These are phyloP conservation scores for Cylindrotheca closterium DNA, from an alignment of 108 stramenopile genomes.

Conservation along the genomic window DNA sequence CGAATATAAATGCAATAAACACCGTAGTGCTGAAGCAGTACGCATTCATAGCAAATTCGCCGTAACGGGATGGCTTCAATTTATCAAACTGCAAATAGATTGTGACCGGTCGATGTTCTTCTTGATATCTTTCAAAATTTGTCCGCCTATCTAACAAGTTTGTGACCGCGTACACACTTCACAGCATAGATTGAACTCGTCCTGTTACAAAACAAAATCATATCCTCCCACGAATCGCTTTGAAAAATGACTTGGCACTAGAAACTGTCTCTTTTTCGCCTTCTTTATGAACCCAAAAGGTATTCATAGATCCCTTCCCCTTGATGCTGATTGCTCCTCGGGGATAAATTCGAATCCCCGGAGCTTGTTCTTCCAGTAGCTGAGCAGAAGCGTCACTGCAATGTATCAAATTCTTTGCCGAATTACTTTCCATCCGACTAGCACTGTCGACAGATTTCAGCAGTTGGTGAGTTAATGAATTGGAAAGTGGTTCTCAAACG, in stretches of 20 bases:
- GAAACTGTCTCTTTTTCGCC: background rate
- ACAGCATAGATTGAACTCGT: too few species aligned
- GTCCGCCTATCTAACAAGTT: too few species aligned
- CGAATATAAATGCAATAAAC: background rate
- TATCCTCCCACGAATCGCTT: background rate
- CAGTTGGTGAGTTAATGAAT: too few species aligned
- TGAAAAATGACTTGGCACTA: background rate
- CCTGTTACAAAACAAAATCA: too few species aligned
- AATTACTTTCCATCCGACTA: slow-evolving; percentile 60
- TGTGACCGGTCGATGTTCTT: too few species aligned
- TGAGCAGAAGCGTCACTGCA: slow-evolving; percentile 46
- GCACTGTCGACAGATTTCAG: slow-evolving; percentile 25
- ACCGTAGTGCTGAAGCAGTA: too few species aligned
- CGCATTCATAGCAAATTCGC: too few species aligned
- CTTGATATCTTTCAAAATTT: too few species aligned
- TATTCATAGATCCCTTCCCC: slow-evolving; percentile 71
- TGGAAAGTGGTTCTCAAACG: background rate
- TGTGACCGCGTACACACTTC: too few species aligned
- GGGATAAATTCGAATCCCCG: slow-evolving; percentile 41
- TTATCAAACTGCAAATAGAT: too few species aligned
- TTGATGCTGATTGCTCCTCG: slow-evolving; percentile 63
- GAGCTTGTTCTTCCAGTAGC: slow-evolving; percentile 42
- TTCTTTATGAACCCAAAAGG: slow-evolving; percentile 46
- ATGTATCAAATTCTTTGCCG: slow-evolving; percentile 35
- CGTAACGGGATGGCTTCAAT: too few species aligned